These are phyloP conservation scores for Apiospora marii DNA, from an alignment of 2,329 filamentous ascomycete genomes.

Conservation along the genomic window DNA sequence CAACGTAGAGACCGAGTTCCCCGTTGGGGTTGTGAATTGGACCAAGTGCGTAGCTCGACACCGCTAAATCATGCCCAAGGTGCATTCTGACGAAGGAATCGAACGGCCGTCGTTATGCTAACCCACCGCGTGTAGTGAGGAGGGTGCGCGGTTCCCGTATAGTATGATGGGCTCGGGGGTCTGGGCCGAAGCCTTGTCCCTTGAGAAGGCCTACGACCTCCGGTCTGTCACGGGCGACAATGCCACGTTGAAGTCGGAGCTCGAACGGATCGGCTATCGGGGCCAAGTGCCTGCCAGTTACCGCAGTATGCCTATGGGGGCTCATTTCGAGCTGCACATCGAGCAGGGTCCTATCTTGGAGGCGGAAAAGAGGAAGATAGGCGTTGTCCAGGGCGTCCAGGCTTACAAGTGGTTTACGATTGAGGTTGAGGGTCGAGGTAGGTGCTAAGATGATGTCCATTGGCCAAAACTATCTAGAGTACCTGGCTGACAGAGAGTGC, in stretches of 20 bases:
- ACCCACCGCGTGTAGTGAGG: conserved; percentile 63
- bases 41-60: conserved; percentile 59
- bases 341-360: conserved; percentile 84
- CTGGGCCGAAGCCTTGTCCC: conserved; percentile 73
- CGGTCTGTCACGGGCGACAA: conserved; percentile 67
- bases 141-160: conserved; percentile 80
- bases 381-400: conserved; percentile 76
- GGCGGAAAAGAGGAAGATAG: conserved; percentile 67
- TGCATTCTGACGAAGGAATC: too few species aligned
- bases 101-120: not conserved
- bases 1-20: conserved; percentile 71
- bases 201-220: conserved; percentile 67
- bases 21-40: conserved; percentile 80
- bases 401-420: conserved; percentile 79
- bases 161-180: conserved; percentile 79
- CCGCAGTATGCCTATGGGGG: conserved; percentile 69
- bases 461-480: not conserved
- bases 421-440: conserved; percentile 64
- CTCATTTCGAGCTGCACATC: conserved; percentile 86
- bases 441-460: not conserved
- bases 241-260: conserved; percentile 71
- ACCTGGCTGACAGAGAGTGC: not conserved
- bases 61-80: too few species aligned
- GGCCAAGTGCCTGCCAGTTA: conserved; percentile 65
- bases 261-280: conserved; percentile 76